Percentiles rank a stretch among this genome's conserved stretches.
Conservation (phyloP, 768 basidiomycete species). For the Pleurotus pulmonarius region DNA sequence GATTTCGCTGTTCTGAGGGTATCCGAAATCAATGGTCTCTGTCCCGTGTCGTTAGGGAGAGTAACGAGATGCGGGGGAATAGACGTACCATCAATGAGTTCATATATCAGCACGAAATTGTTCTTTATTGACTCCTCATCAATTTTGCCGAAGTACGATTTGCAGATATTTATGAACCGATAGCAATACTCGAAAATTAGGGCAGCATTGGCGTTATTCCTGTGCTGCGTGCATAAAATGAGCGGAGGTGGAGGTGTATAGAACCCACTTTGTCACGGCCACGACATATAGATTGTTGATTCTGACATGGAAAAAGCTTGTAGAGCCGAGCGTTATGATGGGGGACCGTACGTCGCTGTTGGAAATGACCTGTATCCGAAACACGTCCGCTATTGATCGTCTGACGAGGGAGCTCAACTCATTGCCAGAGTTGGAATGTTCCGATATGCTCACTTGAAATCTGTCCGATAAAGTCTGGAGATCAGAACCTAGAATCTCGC, state of each 20-base stretch:
- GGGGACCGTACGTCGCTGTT: conserved; percentile 96
- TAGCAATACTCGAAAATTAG: conserved; percentile 98
- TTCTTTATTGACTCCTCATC: conserved; percentile 99
- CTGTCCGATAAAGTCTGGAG: conserved; percentile 91
- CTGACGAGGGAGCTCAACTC: conserved; percentile 34
- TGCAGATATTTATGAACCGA: conserved; percentile 90
- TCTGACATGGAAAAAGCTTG: conserved; percentile 97
- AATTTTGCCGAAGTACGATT: conserved; percentile 96
- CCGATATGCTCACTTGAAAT: conserved; percentile 75
- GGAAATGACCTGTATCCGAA: conserved; percentile 97
- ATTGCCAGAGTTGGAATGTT: neutral
- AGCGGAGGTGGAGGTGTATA: neutral
- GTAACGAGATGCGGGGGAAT: neutral
- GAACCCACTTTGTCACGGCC: conserved; percentile 86
- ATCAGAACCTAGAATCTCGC: conserved; percentile 73
- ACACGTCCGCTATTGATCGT: conserved; percentile 95
- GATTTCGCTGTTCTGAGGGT: conserved; percentile 98
- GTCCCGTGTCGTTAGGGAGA: neutral
- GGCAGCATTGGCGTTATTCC: conserved; percentile 95
- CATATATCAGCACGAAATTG: conserved; percentile 98
- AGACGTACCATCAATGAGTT: conserved; percentile 87
- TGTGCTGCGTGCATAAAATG: conserved; percentile 22
- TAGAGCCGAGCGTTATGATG: conserved; percentile 95
- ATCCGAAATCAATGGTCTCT: conserved; percentile 98
- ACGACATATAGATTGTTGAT: conserved; percentile 95